These are phyloP conservation scores for Suhomyces maxii DNA, from an alignment of 1,139 yeast species.

Conservation along the genomic window DNA sequence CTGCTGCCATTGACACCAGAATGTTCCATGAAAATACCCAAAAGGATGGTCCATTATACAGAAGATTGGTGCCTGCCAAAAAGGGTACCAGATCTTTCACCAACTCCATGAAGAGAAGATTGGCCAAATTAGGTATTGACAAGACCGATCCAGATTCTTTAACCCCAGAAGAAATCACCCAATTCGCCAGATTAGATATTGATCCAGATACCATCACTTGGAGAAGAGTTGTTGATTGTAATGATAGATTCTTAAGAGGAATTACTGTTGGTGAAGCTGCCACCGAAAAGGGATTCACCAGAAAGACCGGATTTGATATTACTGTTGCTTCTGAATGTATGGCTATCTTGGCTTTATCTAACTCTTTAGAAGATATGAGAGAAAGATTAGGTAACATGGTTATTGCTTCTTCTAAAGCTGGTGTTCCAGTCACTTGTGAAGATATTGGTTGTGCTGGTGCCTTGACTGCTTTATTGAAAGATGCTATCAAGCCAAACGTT, in stretches of 20 bases:
- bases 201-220: slow-evolving; percentile 73
- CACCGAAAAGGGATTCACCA: slow-evolving; percentile 81
- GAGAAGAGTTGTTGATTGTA: slow-evolving; percentile 79
- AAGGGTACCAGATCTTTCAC: slow-evolving; percentile 68
- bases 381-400: slow-evolving; percentile 70
- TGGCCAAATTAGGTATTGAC: slow-evolving; percentile 60
- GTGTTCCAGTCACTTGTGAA: slow-evolving; percentile 72
- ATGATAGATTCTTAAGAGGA: slow-evolving; percentile 74
- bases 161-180: slow-evolving; percentile 60
- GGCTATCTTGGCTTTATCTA: slow-evolving; percentile 78
- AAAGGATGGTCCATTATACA: slow-evolving; percentile 58
- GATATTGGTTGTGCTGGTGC: slow-evolving; percentile 84
- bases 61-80: slow-evolving; percentile 68
- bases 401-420: slow-evolving; percentile 58
- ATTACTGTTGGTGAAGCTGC: slow-evolving; percentile 76
- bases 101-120: slow-evolving; percentile 63
- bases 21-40: slow-evolving; percentile 79
- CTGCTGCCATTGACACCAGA: slow-evolving; percentile 84
- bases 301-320: slow-evolving; percentile 76
- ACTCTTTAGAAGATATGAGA: slow-evolving; percentile 65
- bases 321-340: slow-evolving; percentile 80
- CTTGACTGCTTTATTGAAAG: slow-evolving; percentile 71
- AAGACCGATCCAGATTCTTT: slow-evolving; percentile 70
- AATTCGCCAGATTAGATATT: slow-evolving; percentile 66
- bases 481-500: slow-evolving; percentile 79